A percentile compares a stretch with the other conserved stretches of the same genome.
Conservation (phyloP, 257 asterid genomes). For the Perilla frutescens region DNA sequence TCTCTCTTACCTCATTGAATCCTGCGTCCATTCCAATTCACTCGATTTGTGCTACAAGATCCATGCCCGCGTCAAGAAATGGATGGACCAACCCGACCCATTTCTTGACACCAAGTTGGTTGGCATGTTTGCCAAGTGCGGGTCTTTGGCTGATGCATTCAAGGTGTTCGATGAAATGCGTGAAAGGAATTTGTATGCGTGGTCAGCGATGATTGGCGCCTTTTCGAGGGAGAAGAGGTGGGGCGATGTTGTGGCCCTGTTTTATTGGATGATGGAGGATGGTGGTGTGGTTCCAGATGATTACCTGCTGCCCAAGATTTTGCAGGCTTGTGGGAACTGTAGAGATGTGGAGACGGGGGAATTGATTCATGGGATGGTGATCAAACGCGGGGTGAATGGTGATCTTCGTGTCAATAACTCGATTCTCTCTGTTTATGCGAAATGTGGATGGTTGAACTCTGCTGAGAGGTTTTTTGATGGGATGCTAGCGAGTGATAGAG, state of each 20-base stretch:
- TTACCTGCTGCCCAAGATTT: slow-evolving; percentile 70
- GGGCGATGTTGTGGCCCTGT: slow-evolving; percentile 68
- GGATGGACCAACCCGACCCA: slow-evolving; percentile 51
- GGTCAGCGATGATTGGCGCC: slow-evolving; percentile 88
- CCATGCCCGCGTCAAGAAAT: slow-evolving; percentile 43
- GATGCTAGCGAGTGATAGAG: slow-evolving; percentile 59
- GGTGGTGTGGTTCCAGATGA: slow-evolving; percentile 65
- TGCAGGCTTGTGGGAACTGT: slow-evolving; percentile 74
- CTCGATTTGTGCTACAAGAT: slow-evolving; percentile 57
- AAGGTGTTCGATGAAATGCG: slow-evolving; percentile 65
- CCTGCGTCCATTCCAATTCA: slow-evolving; percentile 58
- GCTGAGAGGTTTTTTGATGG: slow-evolving; percentile 59
- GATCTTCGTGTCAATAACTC: slow-evolving; percentile 69
- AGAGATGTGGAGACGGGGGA: slow-evolving; percentile 69
- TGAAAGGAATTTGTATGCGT: slow-evolving; percentile 62
- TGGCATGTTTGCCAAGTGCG: slow-evolving; percentile 73
- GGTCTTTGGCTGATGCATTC: slow-evolving; percentile 61
- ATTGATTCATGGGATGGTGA: slow-evolving; percentile 61
- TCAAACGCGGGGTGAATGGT: slow-evolving; percentile 51
- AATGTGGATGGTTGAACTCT: slow-evolving; percentile 58
- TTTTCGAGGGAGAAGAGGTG: slow-evolving; percentile 74
- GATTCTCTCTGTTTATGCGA: slow-evolving; percentile 70
- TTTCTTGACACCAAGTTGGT: slow-evolving; percentile 62
- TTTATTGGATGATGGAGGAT: slow-evolving; percentile 63
- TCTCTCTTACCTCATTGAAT: slow-evolving; percentile 58